Base-by-base conservation (phyloP, 768 basidiomycete species). In the Podaxis sp. region DNA sequence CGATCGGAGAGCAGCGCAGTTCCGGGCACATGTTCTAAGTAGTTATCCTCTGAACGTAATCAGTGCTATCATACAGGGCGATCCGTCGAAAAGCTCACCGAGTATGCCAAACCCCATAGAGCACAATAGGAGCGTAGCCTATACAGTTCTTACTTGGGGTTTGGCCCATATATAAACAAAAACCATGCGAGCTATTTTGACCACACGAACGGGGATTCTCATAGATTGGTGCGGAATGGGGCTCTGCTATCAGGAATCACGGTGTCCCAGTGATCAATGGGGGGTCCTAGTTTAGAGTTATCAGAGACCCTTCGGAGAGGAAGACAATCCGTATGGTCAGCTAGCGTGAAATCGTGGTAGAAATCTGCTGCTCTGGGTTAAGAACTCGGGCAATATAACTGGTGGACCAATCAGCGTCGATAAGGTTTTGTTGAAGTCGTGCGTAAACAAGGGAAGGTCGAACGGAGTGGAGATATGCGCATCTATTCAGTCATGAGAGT, bases 1-100 rank as follows among this genome's bases (percentile, higher is more conserved):
- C 75, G 71, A 61, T 80, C 78, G 2, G 78, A 76, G 20, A 80
- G 68, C 26, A 80, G 68, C 12, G 77, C 76, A 15, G 77, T 80
- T 36, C 79, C 79, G 3, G 79, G 78, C 4, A 79, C 77, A 40
- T 72, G 62, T 46, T 74, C 68, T 52, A 78, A 68, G 59, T 76
- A 64, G 57, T 70, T 72, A 58, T 80, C 79, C 67, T 76, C 79
- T 78, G 30, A 20, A 3, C 22, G 12, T 10, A 2, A 11, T 22
- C 6, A 52, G 58, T 41, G 3, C 15, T 26, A 60, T 41, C 12
- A 26, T 22, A 26, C 13, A 15, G 15, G 20, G 28, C 4, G 24
- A 36, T 24, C 30, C 7, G 12, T 40, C 30, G 33, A 17, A 20
- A 44, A 36, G 63, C 73, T 65, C 52, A 77, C 77, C 75, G 54